Evolutionary conservation across 1,284 basidiomycete genomes (phyloP).

Genomic region (Sporisorium reilianum): DNA sequence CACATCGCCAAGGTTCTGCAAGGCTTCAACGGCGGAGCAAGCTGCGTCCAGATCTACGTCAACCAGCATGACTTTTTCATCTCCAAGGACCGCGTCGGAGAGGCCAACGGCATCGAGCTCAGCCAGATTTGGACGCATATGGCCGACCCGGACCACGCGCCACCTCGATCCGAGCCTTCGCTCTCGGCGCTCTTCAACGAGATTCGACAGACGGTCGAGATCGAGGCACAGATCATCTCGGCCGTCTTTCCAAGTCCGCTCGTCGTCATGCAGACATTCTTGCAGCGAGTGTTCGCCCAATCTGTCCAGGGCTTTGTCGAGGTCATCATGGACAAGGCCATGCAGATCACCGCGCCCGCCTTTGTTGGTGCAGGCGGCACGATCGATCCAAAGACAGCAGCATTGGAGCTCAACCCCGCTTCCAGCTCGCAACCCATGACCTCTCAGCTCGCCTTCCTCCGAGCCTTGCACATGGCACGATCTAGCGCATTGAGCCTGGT

Average conservation of each 20-base stretch:
- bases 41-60: conserved; percentile 98
- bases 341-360: conserved; percentile 47
- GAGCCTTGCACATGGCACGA: conserved; percentile 89
- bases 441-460: conserved; percentile 81
- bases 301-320: conserved; percentile 72
- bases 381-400: conserved; percentile 36
- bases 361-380: conserved; percentile 39
- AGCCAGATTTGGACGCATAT: conserved; percentile 79
- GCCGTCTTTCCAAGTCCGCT: conserved; percentile 97
- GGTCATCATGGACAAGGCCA: conserved; percentile 66
- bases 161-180: conserved; percentile 85
- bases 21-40: conserved; percentile 96
- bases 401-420: conserved; percentile 29
- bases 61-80: conserved; percentile 88
- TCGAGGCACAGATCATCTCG: conserved; percentile 97
- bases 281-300: conserved; percentile 97
- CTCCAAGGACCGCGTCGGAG: conserved; percentile 76
- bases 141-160: conserved; percentile 76
- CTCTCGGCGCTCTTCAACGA: conserved; percentile 85
- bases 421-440: conserved; percentile 15
- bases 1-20: conserved; percentile 96
- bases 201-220: conserved; percentile 89
- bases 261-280: conserved; percentile 98
- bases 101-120: conserved; percentile 75
- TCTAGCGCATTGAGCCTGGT: conserved; percentile 82